phyloP scores from a whole-genome alignment of 2,329 filamentous ascomycete species.

The Phialemoniopsis sp. region DNA sequence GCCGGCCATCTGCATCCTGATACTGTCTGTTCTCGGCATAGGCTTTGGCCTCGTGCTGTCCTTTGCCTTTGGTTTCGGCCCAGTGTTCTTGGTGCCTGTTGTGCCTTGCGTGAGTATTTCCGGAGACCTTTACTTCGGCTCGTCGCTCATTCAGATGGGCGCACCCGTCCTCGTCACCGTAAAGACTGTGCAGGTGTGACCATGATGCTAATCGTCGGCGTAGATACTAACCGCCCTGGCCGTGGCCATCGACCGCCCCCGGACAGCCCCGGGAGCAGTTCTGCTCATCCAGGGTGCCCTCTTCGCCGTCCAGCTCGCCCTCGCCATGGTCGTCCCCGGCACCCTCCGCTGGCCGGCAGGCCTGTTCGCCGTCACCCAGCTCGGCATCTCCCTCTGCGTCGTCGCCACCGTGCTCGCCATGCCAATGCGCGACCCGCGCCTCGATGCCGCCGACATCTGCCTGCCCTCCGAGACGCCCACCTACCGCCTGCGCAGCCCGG shows the following conservation, averaged over 20 bases:
- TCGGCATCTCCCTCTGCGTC: conserved; percentile 37
- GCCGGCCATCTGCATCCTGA: conserved; percentile 19
- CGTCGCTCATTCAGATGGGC: no score
- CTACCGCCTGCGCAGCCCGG: conserved; percentile 62
- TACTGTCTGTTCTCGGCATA: conserved; percentile 30
- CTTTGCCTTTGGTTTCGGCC: conserved; percentile 9
- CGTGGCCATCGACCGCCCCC: conserved; percentile 21
- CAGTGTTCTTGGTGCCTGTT: conserved; percentile 23
- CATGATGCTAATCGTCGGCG: neutral
- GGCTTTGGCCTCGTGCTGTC: conserved; percentile 12
- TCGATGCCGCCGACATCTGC: conserved; percentile 55
- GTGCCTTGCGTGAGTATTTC: conserved; percentile 29
- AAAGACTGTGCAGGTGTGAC: no score
- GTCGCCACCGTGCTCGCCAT: conserved; percentile 57
- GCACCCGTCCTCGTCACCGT: no score
- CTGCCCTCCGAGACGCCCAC: conserved; percentile 48
- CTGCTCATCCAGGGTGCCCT: conserved; percentile 21
- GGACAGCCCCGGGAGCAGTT: conserved; percentile 17
- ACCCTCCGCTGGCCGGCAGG: conserved; percentile 7
- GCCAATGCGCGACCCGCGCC: conserved; percentile 61
- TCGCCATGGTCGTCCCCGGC: conserved; percentile 25
- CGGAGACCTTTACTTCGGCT: conserved; percentile 3
- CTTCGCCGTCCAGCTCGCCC: conserved; percentile 21
- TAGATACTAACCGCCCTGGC: conserved; percentile 16
- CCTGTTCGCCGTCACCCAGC: conserved; percentile 19